Conservation (phyloP, 2,329 filamentous ascomycete genomes). For the Thielaviopsis musarum region DNA sequence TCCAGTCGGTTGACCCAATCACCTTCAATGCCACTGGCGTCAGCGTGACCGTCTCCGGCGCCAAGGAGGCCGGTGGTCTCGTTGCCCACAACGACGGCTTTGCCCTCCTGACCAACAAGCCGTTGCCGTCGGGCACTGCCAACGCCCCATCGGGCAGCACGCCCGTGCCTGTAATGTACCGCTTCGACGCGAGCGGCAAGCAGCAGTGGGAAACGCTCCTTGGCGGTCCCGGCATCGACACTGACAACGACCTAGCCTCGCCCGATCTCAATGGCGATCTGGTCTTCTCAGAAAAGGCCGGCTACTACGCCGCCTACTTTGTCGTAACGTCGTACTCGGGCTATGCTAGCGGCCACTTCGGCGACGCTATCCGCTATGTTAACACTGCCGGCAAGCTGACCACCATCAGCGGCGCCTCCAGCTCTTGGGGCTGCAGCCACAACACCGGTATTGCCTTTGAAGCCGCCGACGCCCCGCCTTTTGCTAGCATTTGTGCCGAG, state of each 20-base stretch:
- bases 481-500: conserved; percentile 41
- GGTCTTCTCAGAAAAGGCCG: conserved; percentile 37
- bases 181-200: conserved; percentile 32
- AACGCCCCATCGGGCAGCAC: conserved; percentile 19
- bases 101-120: conserved; percentile 42
- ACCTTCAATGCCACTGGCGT: conserved; percentile 37
- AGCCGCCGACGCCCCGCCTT: conserved; percentile 39
- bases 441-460: conserved; percentile 49
- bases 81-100: conserved; percentile 49
- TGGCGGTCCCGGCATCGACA: conserved; percentile 37
- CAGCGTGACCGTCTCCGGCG: conserved; percentile 33
- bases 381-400: conserved; percentile 34
- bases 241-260: conserved; percentile 29
- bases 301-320: conserved; percentile 44
- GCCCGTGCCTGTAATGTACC: conserved; percentile 41
- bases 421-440: conserved; percentile 44
- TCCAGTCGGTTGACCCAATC: conserved; percentile 37
- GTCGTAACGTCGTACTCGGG: conserved; percentile 43
- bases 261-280: conserved; percentile 47
- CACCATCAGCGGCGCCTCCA: conserved; percentile 34
- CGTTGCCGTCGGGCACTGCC: conserved; percentile 30
- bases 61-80: conserved; percentile 42
- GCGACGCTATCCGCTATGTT: conserved; percentile 31
- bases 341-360: conserved; percentile 36
- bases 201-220: conserved; percentile 42